These are phyloP conservation scores for Suillus subalutaceus DNA, from an alignment of 768 basidiomycete species.

Conservation along the genomic window DNA sequence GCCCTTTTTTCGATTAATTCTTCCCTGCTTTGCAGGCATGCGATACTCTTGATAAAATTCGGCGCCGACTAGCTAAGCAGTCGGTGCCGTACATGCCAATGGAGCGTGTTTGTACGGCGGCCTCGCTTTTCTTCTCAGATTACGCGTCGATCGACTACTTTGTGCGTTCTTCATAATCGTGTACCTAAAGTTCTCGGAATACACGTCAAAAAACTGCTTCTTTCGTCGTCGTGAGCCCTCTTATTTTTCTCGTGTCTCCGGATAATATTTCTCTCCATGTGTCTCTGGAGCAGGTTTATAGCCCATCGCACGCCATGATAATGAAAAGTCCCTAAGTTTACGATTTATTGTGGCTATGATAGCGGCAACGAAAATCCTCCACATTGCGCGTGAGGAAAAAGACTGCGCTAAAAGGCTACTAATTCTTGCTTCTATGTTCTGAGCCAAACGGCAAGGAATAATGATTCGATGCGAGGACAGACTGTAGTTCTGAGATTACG, in stretches of 20 bases:
- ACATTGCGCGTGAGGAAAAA: not conserved
- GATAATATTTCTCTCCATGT: not conserved
- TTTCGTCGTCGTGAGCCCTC: not conserved
- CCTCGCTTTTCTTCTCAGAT: slow-evolving; percentile 12
- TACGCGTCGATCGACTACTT: slow-evolving; percentile 6
- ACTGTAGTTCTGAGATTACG: not conserved
- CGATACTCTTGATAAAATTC: not conserved
- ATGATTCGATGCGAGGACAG: not conserved
- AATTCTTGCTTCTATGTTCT: not conserved
- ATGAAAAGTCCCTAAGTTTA: not conserved
- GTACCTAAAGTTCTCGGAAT: slow-evolving; percentile 1
- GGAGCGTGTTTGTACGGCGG: slow-evolving; percentile 8
- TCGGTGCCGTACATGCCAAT: not conserved
- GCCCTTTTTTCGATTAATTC: not conserved
- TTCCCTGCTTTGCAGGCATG: not conserved
- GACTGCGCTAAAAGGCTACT: too few relatives aligned
- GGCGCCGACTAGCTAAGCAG: not conserved
- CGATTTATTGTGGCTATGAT: not conserved
- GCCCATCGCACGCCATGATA: not conserved
- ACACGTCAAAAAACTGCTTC: not conserved
- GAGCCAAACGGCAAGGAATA: not conserved
- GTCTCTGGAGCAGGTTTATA: not conserved
- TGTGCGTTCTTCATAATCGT: not conserved
- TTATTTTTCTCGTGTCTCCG: not conserved
- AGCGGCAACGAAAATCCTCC: slow-evolving; percentile 1